A percentile compares a stretch with the other conserved stretches of the same genome.
Evolutionary conservation across 2,329 filamentous ascomycete genomes (phyloP).

Genomic region (Fusarium begoniae): DNA sequence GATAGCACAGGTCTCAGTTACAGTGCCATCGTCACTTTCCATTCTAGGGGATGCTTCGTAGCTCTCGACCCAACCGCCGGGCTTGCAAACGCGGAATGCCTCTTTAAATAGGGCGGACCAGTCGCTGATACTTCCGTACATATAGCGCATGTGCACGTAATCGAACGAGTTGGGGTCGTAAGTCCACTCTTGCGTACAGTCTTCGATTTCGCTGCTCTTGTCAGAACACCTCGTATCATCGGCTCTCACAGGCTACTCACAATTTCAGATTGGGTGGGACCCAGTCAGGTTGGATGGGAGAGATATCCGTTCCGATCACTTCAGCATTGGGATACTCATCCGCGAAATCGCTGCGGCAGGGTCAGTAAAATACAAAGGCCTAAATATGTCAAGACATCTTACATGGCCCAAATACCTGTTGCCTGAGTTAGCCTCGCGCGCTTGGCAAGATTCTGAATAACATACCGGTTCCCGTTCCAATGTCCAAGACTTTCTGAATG

Average conservation of each 20-base stretch:
- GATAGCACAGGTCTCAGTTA: conserved; percentile 41
- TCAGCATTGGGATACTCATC: conserved; percentile 55
- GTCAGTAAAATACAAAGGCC: accelerated
- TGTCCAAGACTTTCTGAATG: conserved; percentile 49
- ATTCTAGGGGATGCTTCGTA: conserved; percentile 43
- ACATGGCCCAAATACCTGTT: conserved; percentile 56
- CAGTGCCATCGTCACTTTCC: conserved; percentile 46
- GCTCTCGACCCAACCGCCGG: conserved; percentile 59
- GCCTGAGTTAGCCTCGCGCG: no score
- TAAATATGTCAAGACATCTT: conserved; percentile 7
- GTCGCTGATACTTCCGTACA: conserved; percentile 65
- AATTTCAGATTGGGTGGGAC: conserved; percentile 57
- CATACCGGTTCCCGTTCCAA: conserved; percentile 65
- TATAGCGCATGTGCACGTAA: conserved; percentile 67
- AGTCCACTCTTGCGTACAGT: conserved; percentile 46
- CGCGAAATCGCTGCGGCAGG: conserved; percentile 55
- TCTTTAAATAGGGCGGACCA: conserved; percentile 63
- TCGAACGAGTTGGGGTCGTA: conserved; percentile 56
- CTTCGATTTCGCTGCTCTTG: conserved; percentile 32
- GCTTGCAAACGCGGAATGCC: conserved; percentile 61
- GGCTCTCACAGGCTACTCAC: not conserved
- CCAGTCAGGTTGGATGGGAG: conserved; percentile 65
- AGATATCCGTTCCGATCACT: conserved; percentile 64
- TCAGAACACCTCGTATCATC: not conserved
- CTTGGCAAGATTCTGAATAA: accelerated